A percentile compares a stretch with the other conserved stretches of the same genome.
phyloP scores from a whole-genome alignment of 2,329 filamentous ascomycete genomes.

The Alternaria hordeiaustralica region DNA sequence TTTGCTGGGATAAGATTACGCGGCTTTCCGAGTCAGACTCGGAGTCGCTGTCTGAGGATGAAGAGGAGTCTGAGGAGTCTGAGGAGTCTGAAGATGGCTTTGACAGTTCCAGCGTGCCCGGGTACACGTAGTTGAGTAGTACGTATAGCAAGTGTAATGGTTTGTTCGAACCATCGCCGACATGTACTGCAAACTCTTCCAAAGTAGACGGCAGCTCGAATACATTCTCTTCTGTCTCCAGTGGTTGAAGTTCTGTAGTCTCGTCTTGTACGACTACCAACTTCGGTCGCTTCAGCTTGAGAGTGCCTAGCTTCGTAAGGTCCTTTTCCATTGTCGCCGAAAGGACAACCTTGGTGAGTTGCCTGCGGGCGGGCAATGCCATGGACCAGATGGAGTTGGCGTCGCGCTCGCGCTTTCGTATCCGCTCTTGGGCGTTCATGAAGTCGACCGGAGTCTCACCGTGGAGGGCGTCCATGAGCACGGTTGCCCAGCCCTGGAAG shows the following conservation, averaged over 20 bases:
- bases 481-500: slow-evolving; percentile 87
- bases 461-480: slow-evolving; percentile 67
- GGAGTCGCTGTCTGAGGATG: slow-evolving; percentile 19
- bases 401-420: slow-evolving; percentile 53
- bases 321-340: slow-evolving; percentile 94
- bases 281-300: slow-evolving; percentile 76
- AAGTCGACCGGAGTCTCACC: slow-evolving; percentile 56
- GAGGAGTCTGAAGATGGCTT: slow-evolving; percentile 21
- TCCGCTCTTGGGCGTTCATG: slow-evolving; percentile 61
- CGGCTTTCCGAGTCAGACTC: slow-evolving; percentile 10
- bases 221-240: slow-evolving; percentile 39
- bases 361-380: slow-evolving; percentile 39
- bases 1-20: slow-evolving; percentile 25
- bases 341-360: slow-evolving; percentile 80
- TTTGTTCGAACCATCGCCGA: slow-evolving; percentile 61
- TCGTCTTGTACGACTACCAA: slow-evolving; percentile 75
- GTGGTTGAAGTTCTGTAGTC: slow-evolving; percentile 24
- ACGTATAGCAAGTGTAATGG: slow-evolving; percentile 85
- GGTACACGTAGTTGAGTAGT: slow-evolving; percentile 63
- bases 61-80: slow-evolving; percentile 13
- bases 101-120: slow-evolving; percentile 10
- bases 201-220: slow-evolving; percentile 65
- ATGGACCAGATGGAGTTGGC: slow-evolving; percentile 42
- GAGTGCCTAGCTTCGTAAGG: slow-evolving; percentile 75
- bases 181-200: slow-evolving; percentile 57